Conservation (phyloP, 306 rosid genomes). For the Parietaria judaica region DNA sequence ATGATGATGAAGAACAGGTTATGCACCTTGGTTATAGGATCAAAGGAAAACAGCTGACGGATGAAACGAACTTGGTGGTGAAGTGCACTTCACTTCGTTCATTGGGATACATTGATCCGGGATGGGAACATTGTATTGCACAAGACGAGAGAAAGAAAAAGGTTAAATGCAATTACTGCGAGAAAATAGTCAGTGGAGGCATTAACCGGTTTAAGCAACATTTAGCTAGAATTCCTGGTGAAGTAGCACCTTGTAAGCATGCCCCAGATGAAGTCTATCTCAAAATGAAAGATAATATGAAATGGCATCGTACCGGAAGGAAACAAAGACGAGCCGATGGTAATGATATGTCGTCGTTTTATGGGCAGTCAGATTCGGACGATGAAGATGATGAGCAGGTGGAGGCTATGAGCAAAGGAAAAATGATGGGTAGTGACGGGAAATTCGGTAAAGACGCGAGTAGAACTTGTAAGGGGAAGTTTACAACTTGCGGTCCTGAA, state of each 20-base stretch:
- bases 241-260: conserved; percentile 91
- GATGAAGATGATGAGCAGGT: conserved; percentile 63
- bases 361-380: conserved; percentile 61
- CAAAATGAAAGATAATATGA: conserved; percentile 91
- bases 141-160: conserved; percentile 98
- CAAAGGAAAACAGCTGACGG: conserved; percentile 76
- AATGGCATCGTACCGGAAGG: conserved; percentile 98
- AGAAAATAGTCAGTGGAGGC: conserved; percentile 91
- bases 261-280: conserved; percentile 88
- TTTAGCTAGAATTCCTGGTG: conserved; percentile 96
- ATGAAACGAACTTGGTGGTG: conserved; percentile 41
- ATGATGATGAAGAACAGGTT: conserved; percentile 67
- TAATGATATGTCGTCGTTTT: conserved; percentile 48
- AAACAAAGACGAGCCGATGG: conserved; percentile 63
- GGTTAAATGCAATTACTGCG: conserved; percentile 90
- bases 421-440: conserved; percentile 47
- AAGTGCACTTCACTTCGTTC: conserved; percentile 73
- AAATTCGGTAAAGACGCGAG: conserved; percentile 53
- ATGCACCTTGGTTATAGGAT: conserved; percentile 55
- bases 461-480: conserved; percentile 45
- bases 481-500: conserved; percentile 55
- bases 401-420: conserved; percentile 55
- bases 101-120: conserved; percentile 91
- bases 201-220: conserved; percentile 95
- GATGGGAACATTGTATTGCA: conserved; percentile 98